Conservation (phyloP, 78 protist genomes). For the Dictyostelium intermedium region DNA sequence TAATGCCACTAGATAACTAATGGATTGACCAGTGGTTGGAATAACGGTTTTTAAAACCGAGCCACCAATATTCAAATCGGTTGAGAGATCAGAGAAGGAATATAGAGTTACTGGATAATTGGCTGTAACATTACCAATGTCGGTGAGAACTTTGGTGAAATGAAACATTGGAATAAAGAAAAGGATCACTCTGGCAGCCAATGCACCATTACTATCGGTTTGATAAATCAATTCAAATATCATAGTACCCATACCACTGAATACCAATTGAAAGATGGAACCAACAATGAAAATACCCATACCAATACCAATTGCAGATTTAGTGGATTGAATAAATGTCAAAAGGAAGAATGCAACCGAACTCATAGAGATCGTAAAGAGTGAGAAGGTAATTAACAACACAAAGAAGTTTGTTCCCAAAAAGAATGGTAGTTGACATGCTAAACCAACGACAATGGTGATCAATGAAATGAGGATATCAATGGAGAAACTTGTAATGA, state of each 20-base stretch:
- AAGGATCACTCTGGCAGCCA: conserved; percentile 7
- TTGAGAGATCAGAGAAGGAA: neutral
- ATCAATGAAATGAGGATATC: conserved; percentile 18
- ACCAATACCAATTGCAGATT: conserved; percentile 78
- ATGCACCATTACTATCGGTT: neutral
- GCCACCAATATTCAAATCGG: neutral
- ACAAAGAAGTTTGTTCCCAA: conserved; percentile 58
- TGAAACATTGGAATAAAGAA: conserved; percentile 61
- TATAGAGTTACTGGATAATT: neutral
- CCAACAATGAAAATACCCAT: conserved; percentile 73
- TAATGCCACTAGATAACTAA: neutral
- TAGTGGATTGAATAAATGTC: conserved; percentile 45
- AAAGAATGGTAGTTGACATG: conserved; percentile 50
- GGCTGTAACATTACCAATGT: neutral
- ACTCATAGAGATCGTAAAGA: conserved; percentile 39
- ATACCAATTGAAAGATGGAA: conserved; percentile 43
- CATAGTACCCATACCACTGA: conserved; percentile 24
- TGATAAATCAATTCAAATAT: conserved; percentile 36
- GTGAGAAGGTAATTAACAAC: conserved; percentile 21
- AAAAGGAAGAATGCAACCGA: conserved; percentile 45
- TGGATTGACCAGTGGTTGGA: conserved; percentile 25
- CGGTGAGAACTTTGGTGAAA: conserved; percentile 33
- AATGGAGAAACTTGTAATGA: conserved; percentile 9
- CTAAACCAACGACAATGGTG: conserved; percentile 57
- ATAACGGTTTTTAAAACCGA: neutral